Percentiles rank a stretch among this genome's conserved stretches.
phyloP scores from a whole-genome alignment of 2,329 filamentous ascomycete genomes.

The Cytospora piceicola region DNA sequence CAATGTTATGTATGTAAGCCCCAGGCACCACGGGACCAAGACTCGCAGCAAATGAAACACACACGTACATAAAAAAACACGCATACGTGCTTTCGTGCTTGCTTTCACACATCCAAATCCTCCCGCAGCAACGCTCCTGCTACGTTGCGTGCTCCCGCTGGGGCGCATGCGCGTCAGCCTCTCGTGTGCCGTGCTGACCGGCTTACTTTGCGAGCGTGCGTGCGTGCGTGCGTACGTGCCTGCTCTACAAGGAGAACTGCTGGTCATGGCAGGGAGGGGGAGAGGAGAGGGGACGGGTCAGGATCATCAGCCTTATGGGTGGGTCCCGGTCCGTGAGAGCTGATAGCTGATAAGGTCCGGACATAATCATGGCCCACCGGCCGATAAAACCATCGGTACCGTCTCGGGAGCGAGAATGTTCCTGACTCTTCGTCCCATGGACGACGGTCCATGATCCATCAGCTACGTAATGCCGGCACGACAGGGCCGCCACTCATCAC shows the following conservation, averaged over 20 bases:
- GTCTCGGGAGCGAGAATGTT: too few relatives aligned
- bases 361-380: too few relatives aligned
- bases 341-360: not conserved
- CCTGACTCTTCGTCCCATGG: too few relatives aligned
- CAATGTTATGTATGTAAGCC: too few relatives aligned
- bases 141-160: not conserved
- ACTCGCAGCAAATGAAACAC: not conserved
- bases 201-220: not conserved
- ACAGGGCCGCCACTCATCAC: too few relatives aligned
- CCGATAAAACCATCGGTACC: not conserved
- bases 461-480: too few relatives aligned
- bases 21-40: not conserved
- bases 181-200: not conserved
- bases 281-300: not conserved
- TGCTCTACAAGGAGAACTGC: not conserved
- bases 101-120: too few relatives aligned
- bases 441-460: too few relatives aligned
- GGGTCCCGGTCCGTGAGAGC: not conserved
- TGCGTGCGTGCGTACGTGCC: too few relatives aligned
- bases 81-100: not conserved
- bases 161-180: not conserved
- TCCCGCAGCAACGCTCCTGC: not conserved
- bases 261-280: not conserved
- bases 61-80: too few relatives aligned
- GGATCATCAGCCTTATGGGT: slow-evolving; percentile 8